Evolutionary conservation across 805 yeast genomes (phyloP).

Genomic region (Kluyveromyces siamensis): DNA sequence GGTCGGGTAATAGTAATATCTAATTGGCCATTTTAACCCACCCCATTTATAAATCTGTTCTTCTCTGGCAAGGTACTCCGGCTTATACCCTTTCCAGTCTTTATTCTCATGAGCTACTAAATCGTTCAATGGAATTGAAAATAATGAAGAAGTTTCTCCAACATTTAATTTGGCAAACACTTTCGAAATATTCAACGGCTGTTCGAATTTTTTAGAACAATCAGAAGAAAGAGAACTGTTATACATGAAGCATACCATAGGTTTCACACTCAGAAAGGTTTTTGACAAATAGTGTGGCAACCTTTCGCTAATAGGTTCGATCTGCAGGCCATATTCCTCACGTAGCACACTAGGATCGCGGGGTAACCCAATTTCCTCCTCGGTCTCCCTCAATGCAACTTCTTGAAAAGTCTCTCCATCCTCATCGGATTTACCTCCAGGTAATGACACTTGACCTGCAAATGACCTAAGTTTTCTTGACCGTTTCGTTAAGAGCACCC

Average conservation of each 20-base stretch:
- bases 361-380: slow-evolving; percentile 77
- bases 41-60: slow-evolving; percentile 51
- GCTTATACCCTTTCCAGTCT: slow-evolving; percentile 6
- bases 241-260: slow-evolving; percentile 61
- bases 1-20: slow-evolving; percentile 54
- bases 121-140: slow-evolving; percentile 62
- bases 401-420: slow-evolving; percentile 58
- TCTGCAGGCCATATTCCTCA: slow-evolving; percentile 40
- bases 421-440: slow-evolving; percentile 86
- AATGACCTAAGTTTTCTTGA: slow-evolving; percentile 60
- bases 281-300: slow-evolving; percentile 78
- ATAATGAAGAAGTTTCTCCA: slow-evolving; percentile 66
- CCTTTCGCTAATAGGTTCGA: slow-evolving; percentile 47
- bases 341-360: slow-evolving; percentile 36
- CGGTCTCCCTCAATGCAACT: slow-evolving; percentile 74
- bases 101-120: slow-evolving; percentile 29
- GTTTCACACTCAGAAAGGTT: slow-evolving; percentile 75
- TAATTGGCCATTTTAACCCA: slow-evolving; percentile 55
- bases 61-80: slow-evolving; percentile 28
- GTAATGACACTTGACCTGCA: slow-evolving; percentile 86
- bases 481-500: slow-evolving; percentile 73
- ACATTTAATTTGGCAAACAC: slow-evolving; percentile 49
- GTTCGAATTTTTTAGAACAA: slow-evolving; percentile 12
- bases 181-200: slow-evolving; percentile 25
- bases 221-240: slow-evolving; percentile 16